Evolutionary conservation across 371 early-diverging fungal genomes (phyloP).

Genomic region (Racocetra persica): DNA sequence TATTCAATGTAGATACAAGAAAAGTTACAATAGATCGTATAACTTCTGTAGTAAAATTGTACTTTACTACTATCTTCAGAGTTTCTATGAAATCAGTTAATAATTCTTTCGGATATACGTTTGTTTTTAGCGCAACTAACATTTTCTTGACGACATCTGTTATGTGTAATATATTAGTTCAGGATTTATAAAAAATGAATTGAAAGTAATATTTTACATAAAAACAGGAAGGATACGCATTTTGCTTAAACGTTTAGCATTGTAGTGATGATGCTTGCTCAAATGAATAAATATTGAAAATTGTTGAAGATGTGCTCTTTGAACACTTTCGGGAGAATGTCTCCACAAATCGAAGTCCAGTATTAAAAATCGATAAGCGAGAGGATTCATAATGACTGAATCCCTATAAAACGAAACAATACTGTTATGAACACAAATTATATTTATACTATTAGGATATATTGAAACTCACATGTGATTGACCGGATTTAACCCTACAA

Average conservation of each 20-base stretch:
- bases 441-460: not conserved
- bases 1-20: constrained; percentile 71
- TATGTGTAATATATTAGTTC: not conserved
- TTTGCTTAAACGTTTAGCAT: constrained; percentile 66
- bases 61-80: constrained; percentile 63
- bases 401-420: constrained; percentile 51
- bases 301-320: constrained; percentile 68
- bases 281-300: constrained; percentile 69
- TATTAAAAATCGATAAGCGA: constrained; percentile 70
- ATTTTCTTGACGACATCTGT: constrained; percentile 70
- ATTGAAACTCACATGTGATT: constrained; percentile 58
- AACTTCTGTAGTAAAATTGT: constrained; percentile 70
- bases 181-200: constrained; percentile 39
- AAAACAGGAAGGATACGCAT: constrained; percentile 60
- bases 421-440: constrained; percentile 13
- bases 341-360: constrained; percentile 80
- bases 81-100: constrained; percentile 63
- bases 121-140: constrained; percentile 66
- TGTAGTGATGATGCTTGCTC: constrained; percentile 64
- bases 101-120: constrained; percentile 65
- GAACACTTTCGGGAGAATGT: constrained; percentile 64
- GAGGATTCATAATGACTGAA: constrained; percentile 69
- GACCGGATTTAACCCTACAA: constrained; percentile 70
- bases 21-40: constrained; percentile 72
- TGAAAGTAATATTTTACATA: not conserved